Evolutionary conservation across 176 grass and related monocot genomes (phyloP).

Genomic region (Carex kokanica): DNA sequence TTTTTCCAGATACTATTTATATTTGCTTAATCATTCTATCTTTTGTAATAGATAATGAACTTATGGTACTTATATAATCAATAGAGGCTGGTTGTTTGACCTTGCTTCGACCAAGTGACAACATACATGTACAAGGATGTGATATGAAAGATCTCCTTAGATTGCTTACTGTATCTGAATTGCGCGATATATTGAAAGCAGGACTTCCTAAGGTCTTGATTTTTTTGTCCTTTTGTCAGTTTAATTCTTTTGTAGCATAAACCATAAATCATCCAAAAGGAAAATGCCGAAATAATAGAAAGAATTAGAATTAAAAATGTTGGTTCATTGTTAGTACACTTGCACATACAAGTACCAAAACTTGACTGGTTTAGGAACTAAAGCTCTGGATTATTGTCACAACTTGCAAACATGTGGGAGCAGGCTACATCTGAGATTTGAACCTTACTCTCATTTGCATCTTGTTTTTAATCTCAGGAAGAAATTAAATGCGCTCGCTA

Average conservation of each 20-base stretch:
- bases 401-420: constrained; percentile 13
- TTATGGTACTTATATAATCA: constrained; percentile 14
- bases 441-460: constrained; percentile 24
- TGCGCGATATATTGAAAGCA: constrained; percentile 61
- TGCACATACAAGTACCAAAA: background rate
- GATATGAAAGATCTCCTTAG: constrained; percentile 69
- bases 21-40: background rate
- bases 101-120: constrained; percentile 43
- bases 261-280: background rate
- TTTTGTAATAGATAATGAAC: background rate
- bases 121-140: constrained; percentile 40
- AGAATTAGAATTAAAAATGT: background rate
- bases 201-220: constrained; percentile 62
- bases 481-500: constrained; percentile 40
- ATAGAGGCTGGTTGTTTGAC: constrained; percentile 75
- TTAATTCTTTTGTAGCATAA: background rate
- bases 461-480: constrained; percentile 43
- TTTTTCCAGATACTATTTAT: background rate
- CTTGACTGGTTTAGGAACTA: background rate
- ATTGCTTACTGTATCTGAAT: constrained; percentile 75
- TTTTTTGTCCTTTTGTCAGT: constrained; percentile 11
- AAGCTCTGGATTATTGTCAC: background rate
- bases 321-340: background rate
- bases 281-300: constrained; percentile 29
- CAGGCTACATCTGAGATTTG: constrained; percentile 13